Base-by-base conservation (phyloP, 192 early-diverging fungal genomes). In the Spizellomyces punctatus region DNA sequence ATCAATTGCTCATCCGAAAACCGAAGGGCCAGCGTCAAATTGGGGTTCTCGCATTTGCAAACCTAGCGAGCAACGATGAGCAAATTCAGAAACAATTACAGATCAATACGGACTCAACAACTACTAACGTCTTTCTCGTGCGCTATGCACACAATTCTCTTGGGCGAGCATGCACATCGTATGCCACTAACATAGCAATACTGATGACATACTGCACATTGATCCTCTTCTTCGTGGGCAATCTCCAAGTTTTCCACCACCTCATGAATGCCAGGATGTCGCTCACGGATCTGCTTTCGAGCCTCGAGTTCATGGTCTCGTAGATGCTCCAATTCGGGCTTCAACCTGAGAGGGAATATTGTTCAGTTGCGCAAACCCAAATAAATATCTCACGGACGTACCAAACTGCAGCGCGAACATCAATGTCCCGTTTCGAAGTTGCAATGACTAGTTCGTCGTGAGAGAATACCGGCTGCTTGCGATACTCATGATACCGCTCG, bases 391-490 rank as follows among this genome's bases (percentile, higher is more conserved):
- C 19, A 10, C 19, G 52, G 64, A 10, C 56, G 55, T 48, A 77
- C 81, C 80, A 81, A 12, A 76, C 16, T 49, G 74, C 74, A 36
- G 69, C 66, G 44, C 71, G 74, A 4, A 81, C 62, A 68, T 60
- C 68, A 8, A 58, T 56, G 36, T 78, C 74, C 43, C 64, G 71
- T 70, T 68, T 58, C 8, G 68, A 68, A 42, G 76, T 80, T 19
- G 77, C 69, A 43, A 81, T 73, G 22, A 83, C 62, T 45, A 98
- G 82, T 76, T 96, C 94, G 57, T 98, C 96, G 83, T 98, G 96
- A 12, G 92, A 95, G 74, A 97, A 98, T 1, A 95, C 93, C 4
- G 95, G 96, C 58, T 88, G 88, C 43, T 92, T 88, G 44, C 78
- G 79, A 71, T 91, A 92, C 65, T 85, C 81, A 65, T 91, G 87